Evolutionary conservation across 257 asterid species (phyloP).

Genomic region (Solanum paucissectum): DNA sequence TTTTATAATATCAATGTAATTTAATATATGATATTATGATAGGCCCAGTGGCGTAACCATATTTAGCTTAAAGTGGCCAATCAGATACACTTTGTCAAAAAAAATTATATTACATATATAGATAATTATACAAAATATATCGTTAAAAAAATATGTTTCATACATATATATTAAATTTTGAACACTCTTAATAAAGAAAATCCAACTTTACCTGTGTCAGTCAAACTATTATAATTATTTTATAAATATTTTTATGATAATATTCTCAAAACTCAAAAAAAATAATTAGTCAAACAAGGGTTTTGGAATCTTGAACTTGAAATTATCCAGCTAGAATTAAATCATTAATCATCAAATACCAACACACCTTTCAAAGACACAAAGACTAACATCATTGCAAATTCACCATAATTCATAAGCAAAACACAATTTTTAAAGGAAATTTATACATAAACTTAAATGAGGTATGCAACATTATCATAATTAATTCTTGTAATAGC

Average conservation of each 20-base stretch:
- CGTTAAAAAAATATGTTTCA: too few relatives aligned
- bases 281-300: background rate
- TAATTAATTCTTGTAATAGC: background rate
- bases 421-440: background rate
- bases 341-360: background rate
- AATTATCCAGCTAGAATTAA: background rate
- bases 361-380: background rate
- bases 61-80: too few relatives aligned
- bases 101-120: too few relatives aligned
- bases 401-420: background rate
- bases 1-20: too few relatives aligned
- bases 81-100: too few relatives aligned
- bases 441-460: background rate
- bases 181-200: too few relatives aligned
- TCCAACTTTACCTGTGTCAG: background rate
- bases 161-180: too few relatives aligned
- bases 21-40: too few relatives aligned
- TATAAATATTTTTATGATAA: background rate
- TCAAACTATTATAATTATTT: background rate
- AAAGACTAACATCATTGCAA: background rate
- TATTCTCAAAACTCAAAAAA: background rate
- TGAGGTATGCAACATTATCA: background rate
- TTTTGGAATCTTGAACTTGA: background rate
- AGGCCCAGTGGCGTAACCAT: too few relatives aligned
- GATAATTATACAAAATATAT: too few relatives aligned